Base-by-base conservation (phyloP, 2,329 filamentous ascomycete genomes). In the Aureobasidium subglaciale region DNA sequence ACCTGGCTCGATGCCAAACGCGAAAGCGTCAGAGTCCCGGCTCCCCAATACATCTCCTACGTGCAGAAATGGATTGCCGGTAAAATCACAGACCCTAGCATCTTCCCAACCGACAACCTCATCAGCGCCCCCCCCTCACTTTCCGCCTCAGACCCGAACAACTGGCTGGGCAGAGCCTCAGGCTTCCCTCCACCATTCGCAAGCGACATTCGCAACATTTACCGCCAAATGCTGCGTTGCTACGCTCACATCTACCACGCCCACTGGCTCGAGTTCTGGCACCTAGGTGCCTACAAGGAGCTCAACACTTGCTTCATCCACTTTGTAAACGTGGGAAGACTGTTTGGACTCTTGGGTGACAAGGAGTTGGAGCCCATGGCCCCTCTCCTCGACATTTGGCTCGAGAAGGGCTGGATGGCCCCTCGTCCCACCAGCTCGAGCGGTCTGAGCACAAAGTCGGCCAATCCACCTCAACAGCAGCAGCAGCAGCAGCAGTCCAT, bases 11-110 rank as follows among this genome's bases (percentile, higher is more conserved):
- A 96, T 72, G 85, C 86, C 62, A 85, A 88, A 65, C 84, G 87
- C 63, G 86, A 90, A 67, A 90, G 92, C 10, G 90, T 95, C 61
- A 92, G 95, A 72, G 87, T 97, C 38, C 90, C 92, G 3, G 92
- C 92, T 6, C 85, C 85, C 59, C 90, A 95, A 71, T 97, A 97
- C 74, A 93, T 96, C 74, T 90, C 89, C 62, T 83, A 96, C 24
- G 95, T 97, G 70, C 91, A 96, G 74, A 89, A 92, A 67, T 97
- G 92, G 91, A 95, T 97, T 68, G 88, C 89, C 27, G 90, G 90
- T 73, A 97, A 97, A 75, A 90, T 96, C 61, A 89, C 93, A 65
- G 91, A 97, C 69, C 84, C 84, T 48, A 81, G 82, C 67, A 89
- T 95, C 73, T 96, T 97, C 74, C 92, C 92, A 5, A 96, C 90